Conservation (phyloP, 805 yeast species). For the Pichia manshurica region DNA sequence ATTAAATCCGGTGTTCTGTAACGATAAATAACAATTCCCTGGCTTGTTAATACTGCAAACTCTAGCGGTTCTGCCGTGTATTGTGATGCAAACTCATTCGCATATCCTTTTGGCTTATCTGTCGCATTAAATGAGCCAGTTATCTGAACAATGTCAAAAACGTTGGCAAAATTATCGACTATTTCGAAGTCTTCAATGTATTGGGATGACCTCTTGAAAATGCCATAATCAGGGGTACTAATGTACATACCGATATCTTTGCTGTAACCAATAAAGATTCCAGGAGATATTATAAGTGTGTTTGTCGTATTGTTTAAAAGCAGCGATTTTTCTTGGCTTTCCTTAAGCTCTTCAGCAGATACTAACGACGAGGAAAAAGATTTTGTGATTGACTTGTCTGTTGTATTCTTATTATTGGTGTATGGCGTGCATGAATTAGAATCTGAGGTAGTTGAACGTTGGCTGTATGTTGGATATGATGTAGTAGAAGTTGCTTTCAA, state of each 20-base stretch:
- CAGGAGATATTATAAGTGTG: conserved; percentile 70
- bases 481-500: background rate
- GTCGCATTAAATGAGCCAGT: conserved; percentile 70
- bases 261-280: conserved; percentile 68
- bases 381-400: conserved; percentile 21
- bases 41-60: conserved; percentile 77
- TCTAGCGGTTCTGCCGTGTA: conserved; percentile 61
- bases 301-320: conserved; percentile 53
- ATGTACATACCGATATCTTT: conserved; percentile 53
- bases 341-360: conserved; percentile 35
- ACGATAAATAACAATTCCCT: conserved; percentile 70
- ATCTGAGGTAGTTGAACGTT: background rate
- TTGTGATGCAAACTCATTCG: conserved; percentile 83
- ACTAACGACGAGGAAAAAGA: conserved; percentile 26
- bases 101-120: conserved; percentile 71
- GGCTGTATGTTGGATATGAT: conserved; percentile 1
- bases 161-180: conserved; percentile 45
- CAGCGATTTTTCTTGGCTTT: conserved; percentile 50
- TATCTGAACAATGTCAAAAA: conserved; percentile 69
- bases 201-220: conserved; percentile 64
- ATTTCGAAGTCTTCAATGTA: conserved; percentile 79
- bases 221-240: conserved; percentile 80
- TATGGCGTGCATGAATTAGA: background rate
- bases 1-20: conserved; percentile 77
- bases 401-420: background rate